Evolutionary conservation across 2,329 filamentous ascomycete species (phyloP).

Genomic region (Alternaria alternata): DNA sequence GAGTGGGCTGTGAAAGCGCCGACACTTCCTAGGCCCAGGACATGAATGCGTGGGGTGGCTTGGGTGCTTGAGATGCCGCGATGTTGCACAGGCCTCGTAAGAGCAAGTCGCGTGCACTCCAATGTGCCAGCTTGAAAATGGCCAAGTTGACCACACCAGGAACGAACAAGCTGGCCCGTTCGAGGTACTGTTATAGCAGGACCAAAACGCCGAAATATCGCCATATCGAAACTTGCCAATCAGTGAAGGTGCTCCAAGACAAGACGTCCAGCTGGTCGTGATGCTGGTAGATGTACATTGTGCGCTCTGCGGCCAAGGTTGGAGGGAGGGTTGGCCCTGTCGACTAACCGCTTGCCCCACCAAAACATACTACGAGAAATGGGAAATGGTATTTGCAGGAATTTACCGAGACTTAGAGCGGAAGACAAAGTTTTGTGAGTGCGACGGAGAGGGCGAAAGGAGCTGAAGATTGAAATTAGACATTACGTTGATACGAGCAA

Average conservation of each 20-base stretch:
- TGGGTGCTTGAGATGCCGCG: background rate
- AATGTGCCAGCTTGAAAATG: background rate
- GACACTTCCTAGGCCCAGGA: constrained; percentile 12
- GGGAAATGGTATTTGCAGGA: background rate
- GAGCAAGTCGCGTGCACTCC: background rate
- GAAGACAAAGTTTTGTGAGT: background rate
- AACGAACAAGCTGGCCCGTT: background rate
- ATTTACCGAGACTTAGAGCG: background rate
- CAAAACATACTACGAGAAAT: background rate
- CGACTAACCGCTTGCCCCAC: constrained; percentile 1
- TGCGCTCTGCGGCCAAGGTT: background rate
- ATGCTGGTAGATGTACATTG: background rate
- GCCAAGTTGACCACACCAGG: background rate
- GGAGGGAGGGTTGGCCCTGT: background rate
- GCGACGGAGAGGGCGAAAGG: background rate
- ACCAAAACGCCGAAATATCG: background rate
- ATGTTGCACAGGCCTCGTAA: background rate
- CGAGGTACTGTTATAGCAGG: background rate
- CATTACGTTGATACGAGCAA: background rate
- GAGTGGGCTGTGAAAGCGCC: constrained; percentile 14
- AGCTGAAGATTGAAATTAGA: background rate
- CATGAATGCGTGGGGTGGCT: constrained; percentile 8
- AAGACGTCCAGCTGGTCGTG: background rate
- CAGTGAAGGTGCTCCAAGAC: background rate
- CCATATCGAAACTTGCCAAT: background rate